phyloP scores from a whole-genome alignment of 768 basidiomycete species.

The Sarcodon sp. region DNA sequence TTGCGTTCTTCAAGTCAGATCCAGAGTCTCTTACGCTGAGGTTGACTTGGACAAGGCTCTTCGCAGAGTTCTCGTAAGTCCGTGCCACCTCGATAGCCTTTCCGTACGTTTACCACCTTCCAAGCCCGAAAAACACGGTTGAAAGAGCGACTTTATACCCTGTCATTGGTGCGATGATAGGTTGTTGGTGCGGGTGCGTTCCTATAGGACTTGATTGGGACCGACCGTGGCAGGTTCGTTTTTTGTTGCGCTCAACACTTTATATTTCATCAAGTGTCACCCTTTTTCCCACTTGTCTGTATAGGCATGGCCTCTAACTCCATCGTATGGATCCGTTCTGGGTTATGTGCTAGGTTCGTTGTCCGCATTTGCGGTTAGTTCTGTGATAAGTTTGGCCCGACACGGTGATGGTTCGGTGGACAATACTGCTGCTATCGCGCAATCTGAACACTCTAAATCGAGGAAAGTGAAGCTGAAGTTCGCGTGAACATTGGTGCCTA shows the following conservation, averaged over 20 bases:
- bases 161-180: slow-evolving; percentile 53
- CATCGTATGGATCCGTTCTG: slow-evolving; percentile 55
- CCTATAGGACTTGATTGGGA: slow-evolving; percentile 95
- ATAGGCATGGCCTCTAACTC: slow-evolving; percentile 77
- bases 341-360: slow-evolving; percentile 58
- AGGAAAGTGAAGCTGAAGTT: too few species aligned
- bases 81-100: neutral
- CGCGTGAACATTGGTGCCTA: too few species aligned
- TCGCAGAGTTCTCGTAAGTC: slow-evolving; percentile 69
- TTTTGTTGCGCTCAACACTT: neutral
- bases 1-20: slow-evolving; percentile 13
- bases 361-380: slow-evolving; percentile 33
- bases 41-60: slow-evolving; percentile 66
- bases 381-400: slow-evolving; percentile 14
- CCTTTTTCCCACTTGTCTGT: slow-evolving; percentile 1
- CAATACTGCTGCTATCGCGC: too few species aligned
- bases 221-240: slow-evolving; percentile 86
- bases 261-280: neutral
- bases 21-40: slow-evolving; percentile 37
- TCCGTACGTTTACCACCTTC: neutral
- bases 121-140: slow-evolving; percentile 44
- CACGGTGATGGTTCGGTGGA: too few species aligned
- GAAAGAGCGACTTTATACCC: slow-evolving; percentile 79
- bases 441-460: too few species aligned
- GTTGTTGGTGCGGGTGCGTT: slow-evolving; percentile 71